A percentile compares a stretch with the other conserved stretches of the same genome.
Conservation (phyloP, 108 stramenopile species). For the Aureococcus anophagefferens region DNA sequence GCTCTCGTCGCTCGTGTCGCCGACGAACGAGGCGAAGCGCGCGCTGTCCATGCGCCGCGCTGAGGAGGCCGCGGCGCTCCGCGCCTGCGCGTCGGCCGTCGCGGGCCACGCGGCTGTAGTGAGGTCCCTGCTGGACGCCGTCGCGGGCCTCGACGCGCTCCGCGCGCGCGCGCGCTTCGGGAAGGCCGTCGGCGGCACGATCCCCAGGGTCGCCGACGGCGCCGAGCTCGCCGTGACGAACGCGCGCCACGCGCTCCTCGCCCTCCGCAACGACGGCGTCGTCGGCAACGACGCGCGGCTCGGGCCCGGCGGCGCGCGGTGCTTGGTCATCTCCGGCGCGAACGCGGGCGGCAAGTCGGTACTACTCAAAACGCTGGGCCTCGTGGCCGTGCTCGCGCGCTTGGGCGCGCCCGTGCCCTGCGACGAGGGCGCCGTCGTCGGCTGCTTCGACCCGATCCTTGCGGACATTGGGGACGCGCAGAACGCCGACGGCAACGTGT, state of each 20-base stretch:
- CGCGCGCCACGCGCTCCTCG: conserved; percentile 77
- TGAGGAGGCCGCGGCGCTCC: conserved; percentile 69
- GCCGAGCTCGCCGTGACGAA: conserved; percentile 59
- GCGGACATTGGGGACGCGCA: conserved; percentile 91
- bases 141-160: conserved; percentile 66
- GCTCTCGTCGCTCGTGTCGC: conserved; percentile 69
- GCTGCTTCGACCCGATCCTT: conserved; percentile 71
- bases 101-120: conserved; percentile 41
- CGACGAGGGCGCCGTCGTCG: conserved; percentile 46
- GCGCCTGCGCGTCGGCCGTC: conserved; percentile 31
- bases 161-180: conserved; percentile 63
- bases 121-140: conserved; percentile 37
- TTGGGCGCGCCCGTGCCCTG: conserved; percentile 80
- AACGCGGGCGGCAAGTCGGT: conserved; percentile 87
- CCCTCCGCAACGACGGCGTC: conserved; percentile 55
- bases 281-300: conserved; percentile 77
- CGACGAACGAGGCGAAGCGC: conserved; percentile 74
- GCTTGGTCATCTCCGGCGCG: conserved; percentile 77
- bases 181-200: conserved; percentile 44
- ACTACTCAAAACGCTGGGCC: conserved; percentile 78
- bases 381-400: conserved; percentile 69
- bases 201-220: conserved; percentile 68
- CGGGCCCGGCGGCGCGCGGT: conserved; percentile 59
- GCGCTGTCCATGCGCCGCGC: conserved; percentile 51
- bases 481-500: conserved; percentile 76